phyloP scores from a whole-genome alignment of 164 flowering plant genomes.

The Aristolochia fimbriata region DNA sequence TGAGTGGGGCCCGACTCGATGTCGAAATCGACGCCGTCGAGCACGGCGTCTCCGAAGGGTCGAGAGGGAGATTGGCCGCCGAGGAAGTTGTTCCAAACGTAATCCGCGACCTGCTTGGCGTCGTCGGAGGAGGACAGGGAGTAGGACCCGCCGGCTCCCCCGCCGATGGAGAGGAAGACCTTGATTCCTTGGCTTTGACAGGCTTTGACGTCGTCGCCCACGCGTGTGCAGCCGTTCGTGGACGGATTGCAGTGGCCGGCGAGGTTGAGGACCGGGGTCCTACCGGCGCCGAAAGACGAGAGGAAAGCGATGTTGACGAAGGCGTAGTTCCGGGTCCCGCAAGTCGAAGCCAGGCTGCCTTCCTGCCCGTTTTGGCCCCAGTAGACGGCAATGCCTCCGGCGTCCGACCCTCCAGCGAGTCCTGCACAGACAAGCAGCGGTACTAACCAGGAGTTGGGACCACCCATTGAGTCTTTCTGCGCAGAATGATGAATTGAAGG shows the following conservation, averaged over 20 bases:
- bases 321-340: constrained; percentile 13
- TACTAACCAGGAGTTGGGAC: too few species aligned
- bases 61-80: constrained; percentile 15
- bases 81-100: constrained; percentile 26
- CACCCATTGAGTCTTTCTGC: too few species aligned
- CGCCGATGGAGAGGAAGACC: constrained; percentile 22
- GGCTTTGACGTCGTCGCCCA: constrained; percentile 5
- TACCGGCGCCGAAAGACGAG: constrained; percentile 10
- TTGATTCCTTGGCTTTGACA: constrained; percentile 14
- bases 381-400: constrained; percentile 10
- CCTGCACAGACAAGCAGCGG: too few species aligned
- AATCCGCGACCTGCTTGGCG: constrained; percentile 11
- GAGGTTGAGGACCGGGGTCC: constrained; percentile 9
- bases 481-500: too few species aligned
- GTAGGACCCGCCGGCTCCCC: constrained; percentile 13
- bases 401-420: not conserved
- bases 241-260: constrained; percentile 15
- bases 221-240: constrained; percentile 3
- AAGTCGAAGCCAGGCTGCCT: constrained; percentile 11
- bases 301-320: constrained; percentile 17
- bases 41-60: constrained; percentile 16
- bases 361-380: constrained; percentile 17
- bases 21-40: constrained; percentile 25
- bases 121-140: constrained; percentile 18
- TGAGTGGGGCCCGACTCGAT: constrained; percentile 4